Base-by-base conservation (phyloP, 352 stramenopile genomes). In the Phytophthora podocarpi region DNA sequence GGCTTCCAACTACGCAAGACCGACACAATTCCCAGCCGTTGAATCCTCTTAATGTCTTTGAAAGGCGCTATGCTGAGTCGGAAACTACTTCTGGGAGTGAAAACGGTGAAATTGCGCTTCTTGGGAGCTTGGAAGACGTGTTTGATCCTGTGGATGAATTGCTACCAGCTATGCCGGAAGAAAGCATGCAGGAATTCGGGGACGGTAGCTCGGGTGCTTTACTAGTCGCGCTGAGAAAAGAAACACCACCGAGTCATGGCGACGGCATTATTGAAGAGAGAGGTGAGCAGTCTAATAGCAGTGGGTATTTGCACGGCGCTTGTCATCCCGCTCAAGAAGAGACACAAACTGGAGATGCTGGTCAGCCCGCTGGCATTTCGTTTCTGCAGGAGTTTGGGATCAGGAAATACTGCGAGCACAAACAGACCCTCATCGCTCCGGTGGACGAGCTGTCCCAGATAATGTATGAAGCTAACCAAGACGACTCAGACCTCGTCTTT, bases 401-500 rank as follows among this genome's bases (percentile, higher is more conserved):
- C 24, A 45, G 55, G n/a, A 68, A 72, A n/a, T 85, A 82, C 34
- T 80, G 56, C 23, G 47, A 71, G 12, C 67, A 67, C 40, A 85
- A 83, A 18, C 61, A 78, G 57, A 54, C 57, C 3, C 41, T 70
- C 5, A 54, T 70, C 26, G 37, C 42, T 15, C 58, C 72, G 16
- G 58, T 32, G 15, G 76, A 83, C 24, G 59, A 60, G 16, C 21
- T 79, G 9, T 74, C 76, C 10, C 60, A 67, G 37, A 59, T 60
- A 55, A 53, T 82, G 21, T 82, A 70, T 31, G 61, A 74, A n/a
- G 68, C 67, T 6, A 58, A 69, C 9, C 65, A 75, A 57, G 72
- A 79, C 9, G 58, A 83, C 34, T 59, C 72, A 2, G 76, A 86
- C 16, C 36, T 77, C 2, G 45, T 83, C n/a, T 67, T 86, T 35